phyloP scores from a whole-genome alignment of 2,329 filamentous ascomycete species.

The Aspergillus sp. region DNA sequence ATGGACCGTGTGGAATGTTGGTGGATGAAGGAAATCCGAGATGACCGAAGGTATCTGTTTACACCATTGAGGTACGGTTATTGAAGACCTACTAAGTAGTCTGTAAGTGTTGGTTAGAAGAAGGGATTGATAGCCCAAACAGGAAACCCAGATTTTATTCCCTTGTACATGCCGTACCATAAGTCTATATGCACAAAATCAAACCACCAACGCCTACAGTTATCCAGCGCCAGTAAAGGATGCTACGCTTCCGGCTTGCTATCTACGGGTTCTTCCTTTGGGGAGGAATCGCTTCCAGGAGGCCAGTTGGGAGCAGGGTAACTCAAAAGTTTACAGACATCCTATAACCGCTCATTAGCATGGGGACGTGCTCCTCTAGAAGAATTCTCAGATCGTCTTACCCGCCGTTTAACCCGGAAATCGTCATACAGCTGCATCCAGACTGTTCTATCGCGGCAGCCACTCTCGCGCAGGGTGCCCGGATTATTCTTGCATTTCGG shows the following conservation, averaged over 20 bases:
- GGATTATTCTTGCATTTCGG: conserved; percentile 41
- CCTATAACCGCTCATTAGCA: conserved; percentile 23
- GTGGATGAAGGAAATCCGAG: neutral
- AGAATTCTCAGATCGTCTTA: conserved; percentile 16
- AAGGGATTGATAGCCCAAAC: neutral
- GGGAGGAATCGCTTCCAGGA: conserved; percentile 12
- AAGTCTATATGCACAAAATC: neutral
- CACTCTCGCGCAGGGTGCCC: conserved; percentile 41
- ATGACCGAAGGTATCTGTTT: neutral
- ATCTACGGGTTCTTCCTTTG: neutral
- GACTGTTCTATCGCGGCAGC: conserved; percentile 42
- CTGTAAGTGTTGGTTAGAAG: neutral
- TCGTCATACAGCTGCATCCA: conserved; percentile 45
- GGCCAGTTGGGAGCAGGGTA: conserved; percentile 42
- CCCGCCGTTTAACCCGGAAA: conserved; percentile 40
- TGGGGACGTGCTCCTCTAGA: neutral
- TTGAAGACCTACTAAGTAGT: no score
- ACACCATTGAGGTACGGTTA: neutral
- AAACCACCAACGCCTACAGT: neutral
- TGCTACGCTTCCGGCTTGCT: neutral
- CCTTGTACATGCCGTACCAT: neutral
- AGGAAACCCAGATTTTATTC: neutral
- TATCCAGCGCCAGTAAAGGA: neutral
- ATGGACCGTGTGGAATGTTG: neutral
- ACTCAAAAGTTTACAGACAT: conserved; percentile 42